These are phyloP conservation scores for Calonectria montana DNA, from an alignment of 2,329 filamentous ascomycete species.

Conservation along the genomic window DNA sequence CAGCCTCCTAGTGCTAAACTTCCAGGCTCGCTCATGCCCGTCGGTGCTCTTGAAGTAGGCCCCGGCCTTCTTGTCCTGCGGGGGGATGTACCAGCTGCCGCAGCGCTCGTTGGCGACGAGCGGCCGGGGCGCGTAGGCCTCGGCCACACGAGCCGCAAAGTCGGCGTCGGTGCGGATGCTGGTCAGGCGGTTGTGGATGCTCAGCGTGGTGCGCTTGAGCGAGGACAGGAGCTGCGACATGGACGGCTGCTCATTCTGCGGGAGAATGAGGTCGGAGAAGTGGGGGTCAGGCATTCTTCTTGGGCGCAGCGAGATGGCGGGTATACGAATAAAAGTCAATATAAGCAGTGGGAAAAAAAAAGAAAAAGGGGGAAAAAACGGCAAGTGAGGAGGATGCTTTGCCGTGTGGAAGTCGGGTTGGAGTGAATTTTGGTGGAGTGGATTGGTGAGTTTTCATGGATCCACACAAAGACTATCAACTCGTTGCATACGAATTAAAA, in stretches of 20 bases:
- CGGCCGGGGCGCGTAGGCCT: constrained; percentile 66
- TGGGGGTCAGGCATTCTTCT: constrained; percentile 39
- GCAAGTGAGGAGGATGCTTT: neutral
- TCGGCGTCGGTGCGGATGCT: constrained; percentile 82
- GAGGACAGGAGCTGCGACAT: constrained; percentile 77
- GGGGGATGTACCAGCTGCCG: constrained; percentile 92
- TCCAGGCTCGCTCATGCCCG: constrained; percentile 91
- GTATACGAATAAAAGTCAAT: neutral
- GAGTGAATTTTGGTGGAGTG: constrained; percentile 35
- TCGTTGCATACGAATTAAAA: neutral
- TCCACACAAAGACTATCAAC: constrained; percentile 2
- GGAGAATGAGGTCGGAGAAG: constrained; percentile 60
- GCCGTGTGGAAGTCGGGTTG: neutral
- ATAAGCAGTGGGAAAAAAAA: neutral
- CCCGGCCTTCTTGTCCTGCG: constrained; percentile 72
- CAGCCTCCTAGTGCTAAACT: constrained; percentile 84
- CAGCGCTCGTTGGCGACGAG: constrained; percentile 94
- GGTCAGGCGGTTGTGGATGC: constrained; percentile 81
- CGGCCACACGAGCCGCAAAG: constrained; percentile 75
- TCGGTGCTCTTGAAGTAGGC: constrained; percentile 99
- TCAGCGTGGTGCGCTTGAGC: constrained; percentile 81
- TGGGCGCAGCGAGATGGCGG: neutral
- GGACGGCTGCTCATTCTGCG: constrained; percentile 71
- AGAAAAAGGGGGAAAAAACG: neutral
- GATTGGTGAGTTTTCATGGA: constrained; percentile 12